Evolutionary conservation across 208 protist genomes (phyloP).

Genomic region (Trypanosoma mega): DNA sequence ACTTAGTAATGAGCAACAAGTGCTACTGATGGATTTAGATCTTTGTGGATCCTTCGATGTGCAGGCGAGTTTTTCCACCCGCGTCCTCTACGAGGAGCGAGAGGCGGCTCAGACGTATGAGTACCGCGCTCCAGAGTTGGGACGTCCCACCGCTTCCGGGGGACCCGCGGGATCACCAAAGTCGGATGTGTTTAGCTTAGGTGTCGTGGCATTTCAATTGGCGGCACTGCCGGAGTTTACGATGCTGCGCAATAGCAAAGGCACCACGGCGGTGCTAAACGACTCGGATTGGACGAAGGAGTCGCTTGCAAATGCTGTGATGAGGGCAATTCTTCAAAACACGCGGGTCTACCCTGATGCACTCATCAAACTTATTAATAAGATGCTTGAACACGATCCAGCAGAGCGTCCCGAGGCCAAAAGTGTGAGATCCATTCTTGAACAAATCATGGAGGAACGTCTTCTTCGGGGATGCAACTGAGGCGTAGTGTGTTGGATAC

Average conservation of each 20-base stretch:
- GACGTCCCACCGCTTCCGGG: too few species aligned
- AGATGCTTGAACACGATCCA: slow-evolving; percentile 70
- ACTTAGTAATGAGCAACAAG: slow-evolving; percentile 75
- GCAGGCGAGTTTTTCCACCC: slow-evolving; percentile 23
- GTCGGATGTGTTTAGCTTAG: slow-evolving; percentile 86
- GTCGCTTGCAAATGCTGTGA: slow-evolving; percentile 46
- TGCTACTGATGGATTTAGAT: slow-evolving; percentile 88
- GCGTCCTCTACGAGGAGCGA: slow-evolving; percentile 31
- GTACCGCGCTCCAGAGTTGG: slow-evolving; percentile 72
- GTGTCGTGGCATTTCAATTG: slow-evolving; percentile 79
- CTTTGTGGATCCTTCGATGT: slow-evolving; percentile 60
- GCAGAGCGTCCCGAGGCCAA: slow-evolving; percentile 38
- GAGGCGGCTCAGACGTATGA: slow-evolving; percentile 61
- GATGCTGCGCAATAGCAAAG: slow-evolving; percentile 48
- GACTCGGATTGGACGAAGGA: slow-evolving; percentile 49
- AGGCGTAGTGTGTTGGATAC: background rate
- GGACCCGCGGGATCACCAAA: slow-evolving; percentile 57
- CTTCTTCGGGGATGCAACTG: slow-evolving; percentile 26
- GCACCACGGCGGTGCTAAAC: slow-evolving; percentile 49
- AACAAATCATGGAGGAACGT: slow-evolving; percentile 53
- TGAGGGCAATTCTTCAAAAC: slow-evolving; percentile 32
- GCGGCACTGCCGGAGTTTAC: slow-evolving; percentile 72
- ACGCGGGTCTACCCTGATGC: slow-evolving; percentile 46
- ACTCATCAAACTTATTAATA: slow-evolving; percentile 55
- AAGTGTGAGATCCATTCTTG: slow-evolving; percentile 42